These are phyloP conservation scores for Arachis hypogaea DNA, from an alignment of 306 rosid genomes.

Conservation along the genomic window DNA sequence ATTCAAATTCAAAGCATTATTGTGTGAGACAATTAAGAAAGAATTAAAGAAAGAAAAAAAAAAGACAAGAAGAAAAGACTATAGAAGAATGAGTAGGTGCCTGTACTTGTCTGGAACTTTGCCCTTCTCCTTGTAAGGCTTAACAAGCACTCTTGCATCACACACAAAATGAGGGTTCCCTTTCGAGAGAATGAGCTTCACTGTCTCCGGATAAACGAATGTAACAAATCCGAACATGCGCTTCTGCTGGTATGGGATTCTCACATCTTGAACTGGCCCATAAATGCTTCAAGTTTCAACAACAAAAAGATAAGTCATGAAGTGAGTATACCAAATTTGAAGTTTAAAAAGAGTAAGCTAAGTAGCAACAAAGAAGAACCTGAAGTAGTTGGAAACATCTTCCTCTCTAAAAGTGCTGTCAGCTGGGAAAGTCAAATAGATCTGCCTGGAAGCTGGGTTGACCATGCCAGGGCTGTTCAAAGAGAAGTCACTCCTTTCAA, in stretches of 20 bases:
- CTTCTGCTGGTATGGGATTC: slow-evolving; percentile 98
- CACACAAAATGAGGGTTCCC: slow-evolving; percentile 99
- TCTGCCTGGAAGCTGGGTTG: slow-evolving; percentile 92
- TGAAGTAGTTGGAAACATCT: slow-evolving; percentile 95
- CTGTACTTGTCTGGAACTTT: slow-evolving; percentile 96
- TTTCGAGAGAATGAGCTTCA: slow-evolving; percentile 87
- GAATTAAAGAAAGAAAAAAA: no score
- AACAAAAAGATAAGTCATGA: no score
- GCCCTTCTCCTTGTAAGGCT: slow-evolving; percentile 99
- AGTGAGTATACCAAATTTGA: background rate
- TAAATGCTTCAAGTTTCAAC: slow-evolving; percentile 61
- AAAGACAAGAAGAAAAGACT: background rate
- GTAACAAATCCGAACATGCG: slow-evolving; percentile 98
- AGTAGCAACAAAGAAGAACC: slow-evolving; percentile 46
- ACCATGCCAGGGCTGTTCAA: slow-evolving; percentile 68
- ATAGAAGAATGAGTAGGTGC: slow-evolving; percentile 45
- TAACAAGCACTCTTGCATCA: slow-evolving; percentile 96
- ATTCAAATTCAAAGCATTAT: slow-evolving; percentile 19
- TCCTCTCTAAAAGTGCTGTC: slow-evolving; percentile 97
- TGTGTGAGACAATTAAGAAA: background rate
- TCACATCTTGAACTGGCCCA: slow-evolving; percentile 99
- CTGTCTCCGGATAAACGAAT: slow-evolving; percentile 86
- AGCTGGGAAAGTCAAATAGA: slow-evolving; percentile 96
- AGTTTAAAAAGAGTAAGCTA: background rate
- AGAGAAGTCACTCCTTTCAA: slow-evolving; percentile 71